Conservation (phyloP, 352 stramenopile genomes). For the Globisporangium megalacanthum region DNA sequence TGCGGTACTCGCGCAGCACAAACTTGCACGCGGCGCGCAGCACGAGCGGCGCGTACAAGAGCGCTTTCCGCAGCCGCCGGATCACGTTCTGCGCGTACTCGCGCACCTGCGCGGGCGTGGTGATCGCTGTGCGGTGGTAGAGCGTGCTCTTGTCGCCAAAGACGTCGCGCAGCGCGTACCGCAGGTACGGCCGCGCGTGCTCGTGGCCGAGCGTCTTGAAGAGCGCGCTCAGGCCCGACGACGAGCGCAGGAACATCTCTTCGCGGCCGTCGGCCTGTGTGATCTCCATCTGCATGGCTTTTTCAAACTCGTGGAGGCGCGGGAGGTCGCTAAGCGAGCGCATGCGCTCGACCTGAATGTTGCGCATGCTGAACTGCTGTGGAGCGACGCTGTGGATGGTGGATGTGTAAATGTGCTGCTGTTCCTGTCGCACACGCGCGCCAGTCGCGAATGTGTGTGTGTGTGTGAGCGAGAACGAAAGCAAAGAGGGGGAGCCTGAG, state of each 20-base stretch:
- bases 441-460: no score
- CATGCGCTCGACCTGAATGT: slow-evolving; percentile 14
- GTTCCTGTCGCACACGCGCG: background rate
- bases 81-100: slow-evolving; percentile 57
- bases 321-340: slow-evolving; percentile 39
- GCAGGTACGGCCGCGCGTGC: slow-evolving; percentile 74
- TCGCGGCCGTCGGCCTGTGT: slow-evolving; percentile 48
- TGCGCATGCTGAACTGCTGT: slow-evolving; percentile 2
- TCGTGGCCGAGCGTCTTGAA: slow-evolving; percentile 68
- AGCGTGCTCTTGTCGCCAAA: slow-evolving; percentile 60
- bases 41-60: slow-evolving; percentile 68
- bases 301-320: slow-evolving; percentile 55
- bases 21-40: slow-evolving; percentile 68
- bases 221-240: slow-evolving; percentile 58
- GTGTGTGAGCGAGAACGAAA: background rate
- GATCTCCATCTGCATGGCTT: slow-evolving; percentile 65
- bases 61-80: slow-evolving; percentile 60
- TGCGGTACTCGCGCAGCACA: slow-evolving; percentile 64
- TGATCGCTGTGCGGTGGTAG: slow-evolving; percentile 32
- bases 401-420: background rate
- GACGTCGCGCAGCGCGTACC: slow-evolving; percentile 70
- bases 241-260: slow-evolving; percentile 76
- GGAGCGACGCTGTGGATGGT: background rate
- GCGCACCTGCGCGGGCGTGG: slow-evolving; percentile 34
- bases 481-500: background rate